Evolutionary conservation across 75 land plant species (phyloP).

Genomic region (Cunninghamia lanceolata): DNA sequence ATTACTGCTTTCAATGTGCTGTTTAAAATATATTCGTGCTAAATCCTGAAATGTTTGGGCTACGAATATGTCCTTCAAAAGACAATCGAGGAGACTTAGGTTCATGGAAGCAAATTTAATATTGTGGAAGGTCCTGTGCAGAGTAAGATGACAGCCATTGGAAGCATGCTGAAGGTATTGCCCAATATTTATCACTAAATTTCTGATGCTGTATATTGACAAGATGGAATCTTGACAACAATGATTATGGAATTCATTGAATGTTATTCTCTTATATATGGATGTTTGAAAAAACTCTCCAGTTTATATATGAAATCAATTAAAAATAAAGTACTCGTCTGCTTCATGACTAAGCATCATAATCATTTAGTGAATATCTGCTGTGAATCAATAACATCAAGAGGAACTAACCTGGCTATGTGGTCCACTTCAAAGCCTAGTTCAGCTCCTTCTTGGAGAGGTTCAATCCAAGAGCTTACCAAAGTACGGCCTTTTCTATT

Average conservation of each 20-base stretch:
- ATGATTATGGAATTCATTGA: neutral
- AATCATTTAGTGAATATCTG: neutral
- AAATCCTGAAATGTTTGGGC: no score
- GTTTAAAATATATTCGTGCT: no score
- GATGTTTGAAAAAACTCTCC: neutral
- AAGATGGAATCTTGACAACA: constrained; percentile 2
- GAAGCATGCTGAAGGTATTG: no score
- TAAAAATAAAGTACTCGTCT: neutral
- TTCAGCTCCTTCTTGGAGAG: constrained; percentile 95
- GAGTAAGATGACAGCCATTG: no score
- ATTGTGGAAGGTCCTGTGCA: no score
- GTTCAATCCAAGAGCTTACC: constrained; percentile 99
- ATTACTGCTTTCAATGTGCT: no score
- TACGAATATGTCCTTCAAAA: no score
- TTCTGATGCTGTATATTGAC: constrained; percentile 11
- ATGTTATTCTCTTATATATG: neutral
- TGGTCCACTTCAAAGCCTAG: constrained; percentile 93
- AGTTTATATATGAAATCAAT: neutral
- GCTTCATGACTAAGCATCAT: neutral
- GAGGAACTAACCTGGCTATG: constrained; percentile 64
- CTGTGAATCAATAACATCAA: neutral
- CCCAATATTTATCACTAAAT: neutral
- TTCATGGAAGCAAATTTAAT: no score
- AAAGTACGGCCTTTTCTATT: constrained; percentile 87
- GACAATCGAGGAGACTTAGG: no score